Base-by-base conservation (phyloP, 768 basidiomycete genomes). In the Trametes cinnabarina region DNA sequence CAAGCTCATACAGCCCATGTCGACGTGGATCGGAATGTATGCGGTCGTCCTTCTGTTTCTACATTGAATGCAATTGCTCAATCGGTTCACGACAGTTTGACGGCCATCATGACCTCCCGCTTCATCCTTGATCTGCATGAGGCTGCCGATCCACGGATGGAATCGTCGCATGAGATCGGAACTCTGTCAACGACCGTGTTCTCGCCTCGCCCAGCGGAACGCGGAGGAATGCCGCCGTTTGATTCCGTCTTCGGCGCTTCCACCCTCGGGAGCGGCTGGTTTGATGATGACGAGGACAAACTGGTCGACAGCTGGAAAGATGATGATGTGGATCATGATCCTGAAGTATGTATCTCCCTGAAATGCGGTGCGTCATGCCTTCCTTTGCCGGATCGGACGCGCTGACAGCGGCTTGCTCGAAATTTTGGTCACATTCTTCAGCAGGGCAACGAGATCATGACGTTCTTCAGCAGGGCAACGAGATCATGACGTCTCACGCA, bases 111-210 rank as follows among this genome's bases (percentile, higher is more conserved):
- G 54, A 55, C 37, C 8, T 47, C 46, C 46, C 54, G 54, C 47
- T 55, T 55, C 54, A 47, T 55, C 47, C 54, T 55, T 28, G 46
- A 55, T 46, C 47, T 55, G 2, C 54, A 55, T 19, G 54, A 47
- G 3, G 54, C 54, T 26, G 43, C 53, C 23, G 40, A 42, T n/a
- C 25, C 15, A 26, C 43, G 26, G 43, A 32, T 11, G 11, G 34
- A 7, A 15, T 25, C 15, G 10, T n/a, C 22, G 15, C 37, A 12
- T 34, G 32, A 2, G 6, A 22, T 17, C 34, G 43, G 14, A 9
- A 25, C 39, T 23, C 50, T 51, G 25, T 40, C 50, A 22, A 20
- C 40, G 50, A 37, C 47, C n/a, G 20, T 37, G 47, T 37, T 49
- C 34, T 34, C 26, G 2, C 11, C 19, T 22, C 9, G 19, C 3